Conservation (phyloP, 2,329 filamentous ascomycete species). For the Ceratocystis papillata region DNA sequence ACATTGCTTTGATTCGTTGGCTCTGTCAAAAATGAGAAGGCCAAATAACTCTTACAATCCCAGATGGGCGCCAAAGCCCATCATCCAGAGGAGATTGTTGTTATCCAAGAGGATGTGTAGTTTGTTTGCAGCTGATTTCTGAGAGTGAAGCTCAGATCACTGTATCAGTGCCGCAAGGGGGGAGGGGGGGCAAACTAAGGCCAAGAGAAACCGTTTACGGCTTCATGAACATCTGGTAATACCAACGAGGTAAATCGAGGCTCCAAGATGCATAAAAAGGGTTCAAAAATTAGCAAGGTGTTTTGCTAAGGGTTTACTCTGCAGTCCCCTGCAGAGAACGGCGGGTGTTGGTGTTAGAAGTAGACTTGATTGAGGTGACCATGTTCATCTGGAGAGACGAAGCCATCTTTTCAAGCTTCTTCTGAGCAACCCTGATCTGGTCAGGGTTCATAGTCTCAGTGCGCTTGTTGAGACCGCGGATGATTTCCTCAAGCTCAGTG, state of each 20-base stretch:
- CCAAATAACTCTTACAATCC: constrained; percentile 1
- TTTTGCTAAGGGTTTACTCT: not conserved
- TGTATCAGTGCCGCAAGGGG: constrained; percentile 1
- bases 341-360: constrained; percentile 22
- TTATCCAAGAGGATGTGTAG: constrained; percentile 1
- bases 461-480: constrained; percentile 41
- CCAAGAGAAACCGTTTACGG: constrained; percentile 5
- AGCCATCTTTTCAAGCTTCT: constrained; percentile 42
- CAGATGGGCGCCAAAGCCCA: not conserved
- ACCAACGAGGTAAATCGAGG: constrained; percentile 14
- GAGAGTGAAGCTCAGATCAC: constrained; percentile 1
- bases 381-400: constrained; percentile 34
- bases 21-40: constrained; percentile 1
- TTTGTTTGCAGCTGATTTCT: constrained; percentile 2
- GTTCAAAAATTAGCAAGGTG: constrained; percentile 15
- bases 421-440: constrained; percentile 43
- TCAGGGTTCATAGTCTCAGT: constrained; percentile 44
- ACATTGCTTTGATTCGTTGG: not conserved
- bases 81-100: not conserved
- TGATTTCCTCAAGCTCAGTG: constrained; percentile 50
- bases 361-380: constrained; percentile 27
- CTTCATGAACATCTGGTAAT: not conserved
- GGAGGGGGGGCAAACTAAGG: not conserved
- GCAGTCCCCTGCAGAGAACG: constrained; percentile 19
- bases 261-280: not conserved